Percentiles rank a stretch among this genome's conserved stretches.
phyloP scores from a whole-genome alignment of 345 rosid genomes.

The Cardiospermum halicacabum region DNA sequence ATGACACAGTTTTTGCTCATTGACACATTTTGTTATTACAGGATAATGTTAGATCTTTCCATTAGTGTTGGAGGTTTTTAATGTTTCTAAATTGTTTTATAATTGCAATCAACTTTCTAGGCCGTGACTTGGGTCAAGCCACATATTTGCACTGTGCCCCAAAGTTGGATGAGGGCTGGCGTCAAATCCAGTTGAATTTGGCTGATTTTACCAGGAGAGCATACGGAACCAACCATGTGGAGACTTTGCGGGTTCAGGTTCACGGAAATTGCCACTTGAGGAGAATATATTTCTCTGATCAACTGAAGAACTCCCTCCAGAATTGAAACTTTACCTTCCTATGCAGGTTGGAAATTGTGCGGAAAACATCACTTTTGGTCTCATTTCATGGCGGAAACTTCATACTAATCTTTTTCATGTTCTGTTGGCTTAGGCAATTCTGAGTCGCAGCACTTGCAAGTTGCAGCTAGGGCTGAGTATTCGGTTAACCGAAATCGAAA shows the following conservation, averaged over 20 bases:
- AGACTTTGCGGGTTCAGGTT: constrained; percentile 91
- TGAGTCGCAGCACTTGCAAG: not conserved
- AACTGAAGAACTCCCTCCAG: constrained; percentile 94
- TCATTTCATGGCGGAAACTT: not conserved
- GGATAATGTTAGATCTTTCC: no score
- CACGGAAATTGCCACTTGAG: constrained; percentile 92
- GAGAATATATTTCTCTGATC: constrained; percentile 88
- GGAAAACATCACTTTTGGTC: not conserved
- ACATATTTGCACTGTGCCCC: constrained; percentile 88
- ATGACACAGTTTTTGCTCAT: constrained; percentile 79
- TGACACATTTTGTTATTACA: no score
- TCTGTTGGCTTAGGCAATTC: constrained; percentile 25
- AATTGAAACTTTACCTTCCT: constrained; percentile 90
- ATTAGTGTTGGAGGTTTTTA: not conserved
- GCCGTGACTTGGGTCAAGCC: constrained; percentile 91
- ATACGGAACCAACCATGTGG: constrained; percentile 93
- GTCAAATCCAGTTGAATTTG: constrained; percentile 89
- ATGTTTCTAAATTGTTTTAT: not conserved
- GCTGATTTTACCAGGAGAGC: constrained; percentile 91
- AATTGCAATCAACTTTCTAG: constrained; percentile 30
- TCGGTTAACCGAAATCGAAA: no score
- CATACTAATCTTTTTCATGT: not conserved
- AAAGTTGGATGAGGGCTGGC: constrained; percentile 96
- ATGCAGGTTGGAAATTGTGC: constrained; percentile 51
- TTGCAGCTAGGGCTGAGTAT: no score